Conservation (phyloP, 2,329 filamentous ascomycete genomes). For the Colletotrichum theobromicola region DNA sequence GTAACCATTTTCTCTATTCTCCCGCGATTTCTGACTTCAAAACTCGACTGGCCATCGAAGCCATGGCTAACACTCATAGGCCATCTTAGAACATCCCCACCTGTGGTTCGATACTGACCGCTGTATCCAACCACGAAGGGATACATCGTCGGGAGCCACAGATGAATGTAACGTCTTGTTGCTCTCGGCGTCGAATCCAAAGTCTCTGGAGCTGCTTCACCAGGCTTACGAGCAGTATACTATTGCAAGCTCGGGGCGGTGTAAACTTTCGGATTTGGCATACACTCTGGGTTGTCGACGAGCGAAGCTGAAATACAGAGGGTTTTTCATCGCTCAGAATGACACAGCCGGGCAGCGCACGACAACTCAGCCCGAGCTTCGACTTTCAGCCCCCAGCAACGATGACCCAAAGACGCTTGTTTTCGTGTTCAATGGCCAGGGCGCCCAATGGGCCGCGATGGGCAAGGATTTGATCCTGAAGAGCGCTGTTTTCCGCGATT, state of each 20-base stretch:
- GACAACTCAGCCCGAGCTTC: not conserved
- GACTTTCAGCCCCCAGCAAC: not conserved
- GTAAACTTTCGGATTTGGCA: constrained; percentile 24
- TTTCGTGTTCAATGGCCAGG: constrained; percentile 22
- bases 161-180: not conserved
- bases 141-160: not conserved
- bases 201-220: constrained; percentile 11
- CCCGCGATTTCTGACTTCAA: not conserved
- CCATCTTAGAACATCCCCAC: not conserved
- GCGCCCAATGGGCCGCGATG: constrained; percentile 20
- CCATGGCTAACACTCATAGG: not conserved
- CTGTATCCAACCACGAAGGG: not conserved
- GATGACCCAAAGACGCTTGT: constrained; percentile 28
- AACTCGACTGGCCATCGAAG: not conserved
- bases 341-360: not conserved
- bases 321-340: constrained; percentile 24
- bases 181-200: constrained; percentile 24
- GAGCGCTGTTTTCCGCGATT: not conserved
- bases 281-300: constrained; percentile 35
- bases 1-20: not conserved
- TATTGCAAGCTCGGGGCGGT: not conserved
- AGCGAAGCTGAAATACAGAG: constrained; percentile 29
- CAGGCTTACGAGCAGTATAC: constrained; percentile 25
- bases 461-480: constrained; percentile 1
- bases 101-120: not conserved